Evolutionary conservation across 2,329 filamentous ascomycete genomes (phyloP).

Genomic region (Aspergillus costaricaensis): DNA sequence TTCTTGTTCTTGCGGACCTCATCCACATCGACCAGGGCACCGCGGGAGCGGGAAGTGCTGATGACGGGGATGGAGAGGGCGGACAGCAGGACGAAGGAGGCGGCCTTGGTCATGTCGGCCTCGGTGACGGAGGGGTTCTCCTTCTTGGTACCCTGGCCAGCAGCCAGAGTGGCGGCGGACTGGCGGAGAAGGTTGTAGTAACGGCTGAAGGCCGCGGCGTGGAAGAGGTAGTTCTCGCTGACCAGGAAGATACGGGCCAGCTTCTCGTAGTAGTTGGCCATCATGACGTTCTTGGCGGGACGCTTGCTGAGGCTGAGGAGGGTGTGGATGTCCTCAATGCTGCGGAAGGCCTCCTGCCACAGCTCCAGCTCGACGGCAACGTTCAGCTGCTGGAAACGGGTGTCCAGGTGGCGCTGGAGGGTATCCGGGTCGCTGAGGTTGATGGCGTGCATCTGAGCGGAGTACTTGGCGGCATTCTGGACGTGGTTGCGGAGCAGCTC

Average conservation of each 20-base stretch:
- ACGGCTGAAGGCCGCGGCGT: constrained; percentile 93
- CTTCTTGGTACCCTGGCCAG: constrained; percentile 85
- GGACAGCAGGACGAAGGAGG: constrained; percentile 92
- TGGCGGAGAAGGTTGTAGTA: constrained; percentile 97
- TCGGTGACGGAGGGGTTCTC: constrained; percentile 91
- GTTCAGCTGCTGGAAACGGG: constrained; percentile 96
- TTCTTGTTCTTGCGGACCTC: constrained; percentile 99
- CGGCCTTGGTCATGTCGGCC: constrained; percentile 87
- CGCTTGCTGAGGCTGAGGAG: constrained; percentile 97
- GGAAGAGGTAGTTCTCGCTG: constrained; percentile 99
- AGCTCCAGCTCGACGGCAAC: constrained; percentile 96
- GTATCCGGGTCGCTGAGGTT: constrained; percentile 98
- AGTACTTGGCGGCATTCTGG: constrained; percentile 98
- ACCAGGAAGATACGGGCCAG: constrained; percentile 97
- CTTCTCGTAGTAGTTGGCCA: constrained; percentile 99
- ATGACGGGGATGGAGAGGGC: constrained; percentile 98
- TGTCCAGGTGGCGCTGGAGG: constrained; percentile 94
- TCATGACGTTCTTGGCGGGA: constrained; percentile 98
- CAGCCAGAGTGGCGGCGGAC: constrained; percentile 78
- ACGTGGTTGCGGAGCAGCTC: constrained; percentile 98
- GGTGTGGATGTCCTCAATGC: constrained; percentile 97
- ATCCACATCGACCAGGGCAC: constrained; percentile 93
- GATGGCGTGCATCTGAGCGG: constrained; percentile 98
- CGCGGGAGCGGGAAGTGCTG: constrained; percentile 93
- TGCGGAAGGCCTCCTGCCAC: constrained; percentile 99